These are phyloP conservation scores for Colletotrichum gigasporum DNA, from an alignment of 2,329 filamentous ascomycete species.

Conservation along the genomic window DNA sequence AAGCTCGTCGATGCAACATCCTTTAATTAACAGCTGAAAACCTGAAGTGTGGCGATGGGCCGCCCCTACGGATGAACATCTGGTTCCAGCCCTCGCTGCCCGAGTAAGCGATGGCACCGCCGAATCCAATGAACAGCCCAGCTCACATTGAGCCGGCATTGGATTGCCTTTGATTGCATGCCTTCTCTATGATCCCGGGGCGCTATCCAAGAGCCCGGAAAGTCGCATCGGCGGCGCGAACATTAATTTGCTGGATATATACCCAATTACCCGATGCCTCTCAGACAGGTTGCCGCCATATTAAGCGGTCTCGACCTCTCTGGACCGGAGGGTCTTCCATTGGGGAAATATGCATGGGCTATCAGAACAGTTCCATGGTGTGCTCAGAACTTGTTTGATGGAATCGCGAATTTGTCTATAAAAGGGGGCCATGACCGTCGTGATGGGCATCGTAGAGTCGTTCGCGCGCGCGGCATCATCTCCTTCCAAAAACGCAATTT, in stretches of 20 bases:
- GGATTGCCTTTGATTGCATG: too few relatives aligned
- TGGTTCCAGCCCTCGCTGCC: neutral
- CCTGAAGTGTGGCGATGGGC: neutral
- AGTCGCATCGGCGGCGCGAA: neutral
- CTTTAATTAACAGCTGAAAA: neutral
- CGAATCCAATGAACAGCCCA: neutral
- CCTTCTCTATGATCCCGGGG: neutral
- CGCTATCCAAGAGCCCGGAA: neutral
- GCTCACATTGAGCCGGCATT: too few relatives aligned
- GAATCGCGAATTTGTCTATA: neutral
- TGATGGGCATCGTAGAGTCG: too few relatives aligned
- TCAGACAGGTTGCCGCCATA: neutral
- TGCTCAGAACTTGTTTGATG: too few relatives aligned
- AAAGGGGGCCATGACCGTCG: neutral
- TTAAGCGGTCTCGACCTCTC: neutral
- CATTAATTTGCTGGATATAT: slow-evolving; percentile 10
- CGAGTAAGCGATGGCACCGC: neutral
- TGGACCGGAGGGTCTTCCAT: too few relatives aligned
- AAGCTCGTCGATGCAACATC: neutral
- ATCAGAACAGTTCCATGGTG: neutral
- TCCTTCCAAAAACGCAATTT: too few relatives aligned
- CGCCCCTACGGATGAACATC: neutral
- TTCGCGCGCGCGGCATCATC: too few relatives aligned
- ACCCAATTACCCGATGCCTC: slow-evolving; percentile 11
- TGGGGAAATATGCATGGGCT: neutral